Percentiles rank a stretch among this genome's conserved stretches.
These are phyloP conservation scores for Penicillium sp. DNA, from an alignment of 2,329 filamentous ascomycete species.

Conservation along the genomic window DNA sequence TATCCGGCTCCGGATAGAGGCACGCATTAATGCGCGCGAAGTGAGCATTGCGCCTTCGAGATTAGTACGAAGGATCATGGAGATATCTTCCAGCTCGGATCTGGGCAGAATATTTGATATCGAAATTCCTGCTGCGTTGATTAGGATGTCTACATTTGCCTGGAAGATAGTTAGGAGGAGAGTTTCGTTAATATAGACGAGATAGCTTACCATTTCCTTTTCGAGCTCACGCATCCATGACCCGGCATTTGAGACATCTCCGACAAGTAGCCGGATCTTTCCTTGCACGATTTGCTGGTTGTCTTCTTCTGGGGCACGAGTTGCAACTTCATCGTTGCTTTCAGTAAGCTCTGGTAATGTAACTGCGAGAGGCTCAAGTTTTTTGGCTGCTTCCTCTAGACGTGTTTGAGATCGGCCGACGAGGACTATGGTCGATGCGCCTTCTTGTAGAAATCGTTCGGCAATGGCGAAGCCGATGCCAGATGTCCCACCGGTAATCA, in stretches of 20 bases:
- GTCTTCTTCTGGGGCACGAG: constrained; percentile 19
- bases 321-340: constrained; percentile 16
- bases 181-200: neutral
- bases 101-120: constrained; percentile 63
- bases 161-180: constrained; percentile 10
- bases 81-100: constrained; percentile 51
- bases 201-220: constrained; percentile 35
- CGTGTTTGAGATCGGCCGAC: constrained; percentile 56
- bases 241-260: constrained; percentile 37
- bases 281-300: constrained; percentile 13
- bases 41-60: constrained; percentile 50
- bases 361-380: constrained; percentile 12
- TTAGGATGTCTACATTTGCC: constrained; percentile 56
- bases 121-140: constrained; percentile 76
- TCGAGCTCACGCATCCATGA: constrained; percentile 38
- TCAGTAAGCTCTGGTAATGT: neutral
- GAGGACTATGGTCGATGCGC: constrained; percentile 57
- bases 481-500: constrained; percentile 68
- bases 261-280: constrained; percentile 32
- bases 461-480: constrained; percentile 70
- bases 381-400: constrained; percentile 41
- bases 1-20: constrained; percentile 32
- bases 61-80: constrained; percentile 65
- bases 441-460: constrained; percentile 60
- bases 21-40: constrained; percentile 38